Evolutionary conservation across 2,329 filamentous ascomycete species (phyloP), one percentile per base, ranked within the genome.

Genomic region (Tolypocladium guangdongense): DNA sequence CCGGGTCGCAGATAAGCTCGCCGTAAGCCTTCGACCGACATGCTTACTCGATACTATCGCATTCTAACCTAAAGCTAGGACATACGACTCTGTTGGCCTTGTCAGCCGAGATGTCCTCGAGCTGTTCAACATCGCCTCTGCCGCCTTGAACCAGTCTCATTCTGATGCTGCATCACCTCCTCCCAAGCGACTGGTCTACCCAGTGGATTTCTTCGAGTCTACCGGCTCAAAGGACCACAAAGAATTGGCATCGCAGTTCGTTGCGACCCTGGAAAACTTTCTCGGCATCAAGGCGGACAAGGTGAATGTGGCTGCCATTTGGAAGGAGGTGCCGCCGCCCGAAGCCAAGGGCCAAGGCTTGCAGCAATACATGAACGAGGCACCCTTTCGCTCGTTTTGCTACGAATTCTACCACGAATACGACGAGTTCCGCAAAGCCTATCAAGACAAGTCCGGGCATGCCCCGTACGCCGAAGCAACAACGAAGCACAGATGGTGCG

Each of bases 381-480:
- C 62, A 3, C 58, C 64, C 1, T 69, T 67, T 33, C 53, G 55
- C 2, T 60, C 60, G 1, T 66, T 65, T 51, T 68, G 65, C 50
- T 65, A 66, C 56, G 66, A 67, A 8, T 69, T 67, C 51, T 68
- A 64, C 50, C 59, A 65, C 41, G 52, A 58, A 6, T 69, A 66
- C 51, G 57, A 62, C 18, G 45, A 52, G 0, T 71, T 71, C 32
- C 58, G 62, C 24, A 30, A 54, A 1, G 55, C 56, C 1, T 71
- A 66, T 36, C 37, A 43, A 12, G 32, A 58, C 32, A 60, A 58
- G 22, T 64, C 65, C 36, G 55, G 59, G 5, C 56, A 51, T 3
- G 47, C 58, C 33, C 62, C 67, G 0, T 68, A 63, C 36, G n/a
- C 60, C 7, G 69, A 71, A 38, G 52, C 63, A 4, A 66, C 60